Evolutionary conservation across 768 basidiomycete genomes (phyloP).

Genomic region (Podaxis carcinomalis): DNA sequence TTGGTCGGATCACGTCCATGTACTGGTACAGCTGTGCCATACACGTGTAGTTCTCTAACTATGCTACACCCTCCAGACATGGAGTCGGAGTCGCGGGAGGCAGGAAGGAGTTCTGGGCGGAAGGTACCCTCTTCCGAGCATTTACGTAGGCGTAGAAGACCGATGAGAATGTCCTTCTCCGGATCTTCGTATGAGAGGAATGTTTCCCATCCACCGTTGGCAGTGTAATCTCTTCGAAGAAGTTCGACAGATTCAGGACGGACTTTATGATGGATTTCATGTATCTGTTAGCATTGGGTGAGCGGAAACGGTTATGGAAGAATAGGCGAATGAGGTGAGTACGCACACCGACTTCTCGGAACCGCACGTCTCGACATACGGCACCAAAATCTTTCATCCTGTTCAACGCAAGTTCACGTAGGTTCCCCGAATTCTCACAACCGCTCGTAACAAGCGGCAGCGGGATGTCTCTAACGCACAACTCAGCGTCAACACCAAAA

Average conservation of each 20-base stretch:
- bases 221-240: conserved; percentile 90
- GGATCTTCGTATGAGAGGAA: conserved; percentile 99
- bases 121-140: conserved; percentile 98
- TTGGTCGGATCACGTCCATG: conserved; percentile 97
- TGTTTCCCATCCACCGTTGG: conserved; percentile 99
- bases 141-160: conserved; percentile 85
- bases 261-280: conserved; percentile 98
- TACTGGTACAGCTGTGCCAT: conserved; percentile 96
- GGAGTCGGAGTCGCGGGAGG: conserved; percentile 50
- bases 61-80: conserved; percentile 62
- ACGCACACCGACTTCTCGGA: conserved; percentile 93
- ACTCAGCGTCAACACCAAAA: conserved; percentile 7
- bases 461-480: conserved; percentile 77
- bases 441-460: conserved; percentile 95
- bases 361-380: conserved; percentile 95
- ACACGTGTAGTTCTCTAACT: conserved; percentile 94
- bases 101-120: conserved; percentile 81
- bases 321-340: conserved; percentile 14
- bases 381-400: conserved; percentile 99
- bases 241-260: conserved; percentile 94
- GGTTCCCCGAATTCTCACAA: conserved; percentile 95
- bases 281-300: conserved; percentile 53
- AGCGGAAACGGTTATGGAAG: neutral
- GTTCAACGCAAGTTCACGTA: conserved; percentile 92
- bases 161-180: conserved; percentile 92